Conservation (phyloP, 495 filamentous ascomycete genomes). For the Neurospora sp. region DNA sequence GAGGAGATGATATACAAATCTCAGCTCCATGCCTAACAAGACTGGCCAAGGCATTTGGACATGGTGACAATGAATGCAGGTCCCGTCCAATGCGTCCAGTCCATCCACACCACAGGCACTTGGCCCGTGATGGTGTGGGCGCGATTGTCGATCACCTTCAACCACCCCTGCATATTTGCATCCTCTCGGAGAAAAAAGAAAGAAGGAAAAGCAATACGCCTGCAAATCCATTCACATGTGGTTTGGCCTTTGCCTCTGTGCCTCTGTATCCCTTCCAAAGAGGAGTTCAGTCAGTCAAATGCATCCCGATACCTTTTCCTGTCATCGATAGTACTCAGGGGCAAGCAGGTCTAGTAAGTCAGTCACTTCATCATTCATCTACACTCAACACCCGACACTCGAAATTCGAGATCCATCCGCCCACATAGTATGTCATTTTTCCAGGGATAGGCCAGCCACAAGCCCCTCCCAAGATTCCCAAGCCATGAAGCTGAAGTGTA, state of each 20-base stretch:
- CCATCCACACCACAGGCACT: not conserved
- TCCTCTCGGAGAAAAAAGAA: not conserved
- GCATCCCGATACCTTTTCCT: not conserved
- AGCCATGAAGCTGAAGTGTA: not conserved
- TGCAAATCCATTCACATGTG: not conserved
- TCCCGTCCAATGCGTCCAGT: not conserved
- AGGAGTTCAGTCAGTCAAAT: not conserved
- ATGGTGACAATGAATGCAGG: not conserved
- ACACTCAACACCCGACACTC: not conserved
- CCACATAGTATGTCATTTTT: not conserved
- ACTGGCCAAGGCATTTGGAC: not conserved
- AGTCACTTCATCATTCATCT: not conserved
- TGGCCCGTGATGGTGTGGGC: not conserved
- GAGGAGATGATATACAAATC: conserved; percentile 1
- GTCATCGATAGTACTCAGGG: not conserved
- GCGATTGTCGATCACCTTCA: not conserved
- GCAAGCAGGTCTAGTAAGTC: not conserved
- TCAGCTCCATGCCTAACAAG: not conserved
- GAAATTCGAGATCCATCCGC: not conserved
- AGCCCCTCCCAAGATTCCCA: not conserved
- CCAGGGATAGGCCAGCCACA: not conserved
- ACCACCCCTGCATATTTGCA: not conserved
- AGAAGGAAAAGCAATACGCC: not conserved
- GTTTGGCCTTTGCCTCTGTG: too few species aligned
- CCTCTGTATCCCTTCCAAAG: not conserved